Percentiles rank a stretch among this genome's conserved stretches.
These are phyloP conservation scores for Neofusicoccum ribis DNA, from an alignment of 2,329 filamentous ascomycete species.

Conservation along the genomic window DNA sequence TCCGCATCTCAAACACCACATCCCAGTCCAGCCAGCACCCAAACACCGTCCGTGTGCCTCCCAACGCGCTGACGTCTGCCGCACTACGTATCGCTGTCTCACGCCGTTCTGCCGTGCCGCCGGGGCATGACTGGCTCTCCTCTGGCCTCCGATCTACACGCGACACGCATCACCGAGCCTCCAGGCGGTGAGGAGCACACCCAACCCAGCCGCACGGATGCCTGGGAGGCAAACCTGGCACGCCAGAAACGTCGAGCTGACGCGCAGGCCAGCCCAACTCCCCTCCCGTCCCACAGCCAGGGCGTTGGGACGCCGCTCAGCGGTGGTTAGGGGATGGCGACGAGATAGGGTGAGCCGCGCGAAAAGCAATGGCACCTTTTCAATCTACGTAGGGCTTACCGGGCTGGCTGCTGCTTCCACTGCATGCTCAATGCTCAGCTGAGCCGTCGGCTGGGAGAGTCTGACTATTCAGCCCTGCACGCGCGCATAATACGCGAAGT, in stretches of 20 bases:
- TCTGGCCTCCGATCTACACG: background rate
- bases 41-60: slow-evolving; percentile 2
- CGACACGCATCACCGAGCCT: background rate
- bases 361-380: slow-evolving; percentile 4
- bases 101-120: background rate
- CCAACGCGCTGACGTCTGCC: slow-evolving; percentile 4
- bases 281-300: background rate
- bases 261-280: slow-evolving; percentile 1
- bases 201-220: background rate
- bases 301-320: slow-evolving; percentile 4
- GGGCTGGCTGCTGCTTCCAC: slow-evolving; percentile 1
- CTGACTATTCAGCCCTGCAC: background rate
- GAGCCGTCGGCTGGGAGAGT: background rate
- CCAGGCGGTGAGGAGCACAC: slow-evolving; percentile 1
- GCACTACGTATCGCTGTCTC: slow-evolving; percentile 9
- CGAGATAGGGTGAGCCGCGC: background rate
- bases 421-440: slow-evolving; percentile 6
- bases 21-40: background rate
- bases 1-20: background rate
- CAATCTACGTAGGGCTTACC: slow-evolving; percentile 15
- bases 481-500: background rate
- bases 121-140: slow-evolving; percentile 6
- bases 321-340: slow-evolving; percentile 1
- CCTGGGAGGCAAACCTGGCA: background rate
- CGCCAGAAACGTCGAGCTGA: background rate